Evolutionary conservation across 805 yeast genomes (phyloP), one percentile per base, ranked within the genome.

Genomic region (Candida boleticola): DNA sequence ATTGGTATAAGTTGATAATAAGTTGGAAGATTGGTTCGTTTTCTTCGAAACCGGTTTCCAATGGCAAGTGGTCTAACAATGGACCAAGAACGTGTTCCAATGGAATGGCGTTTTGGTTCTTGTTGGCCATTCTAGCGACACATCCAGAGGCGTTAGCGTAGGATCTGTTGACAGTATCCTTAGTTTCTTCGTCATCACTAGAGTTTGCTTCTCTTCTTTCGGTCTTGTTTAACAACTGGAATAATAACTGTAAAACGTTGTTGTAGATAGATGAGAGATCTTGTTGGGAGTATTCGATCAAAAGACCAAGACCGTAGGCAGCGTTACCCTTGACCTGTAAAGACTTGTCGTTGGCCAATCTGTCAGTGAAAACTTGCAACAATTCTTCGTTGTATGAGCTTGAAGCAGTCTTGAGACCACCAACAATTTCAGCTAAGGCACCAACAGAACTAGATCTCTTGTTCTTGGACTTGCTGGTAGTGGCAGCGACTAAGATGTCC

Each of bases 61-160:
- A 77, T 39, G 99, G 99, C 58, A 93, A 76, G 55, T 85, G 92
- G 39, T 74, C 68, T 47, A 90, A 69, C 56, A 93, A 73, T 38
- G 96, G 95, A 18, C 85, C 70, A 33, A 92, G 79, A 42, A 81
- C 89, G 45, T 76, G 80, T 48, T 63, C 68, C 51, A 89, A 66
- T 46, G 97, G 97, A 52, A 90, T 81, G 29, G 84, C 76, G 29
- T 66, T 68, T 54, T 79, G 81, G 61, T 85, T 77, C 60, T 84
- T 83, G 62, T 87, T 70, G 11, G 86, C 78, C 86, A 93, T 76
- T 67, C 99, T 82, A 14, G 96, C 90, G 44, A 90, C 96, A 77
- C 98, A 93, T 34, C 99, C 99, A 64, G 93, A 85, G 3, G 96
- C 96, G 64, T 93, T 93, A 46, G 98, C 97, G 52, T 79, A 80